Conservation (phyloP, 345 rosid genomes). For the Heritiera littoralis region DNA sequence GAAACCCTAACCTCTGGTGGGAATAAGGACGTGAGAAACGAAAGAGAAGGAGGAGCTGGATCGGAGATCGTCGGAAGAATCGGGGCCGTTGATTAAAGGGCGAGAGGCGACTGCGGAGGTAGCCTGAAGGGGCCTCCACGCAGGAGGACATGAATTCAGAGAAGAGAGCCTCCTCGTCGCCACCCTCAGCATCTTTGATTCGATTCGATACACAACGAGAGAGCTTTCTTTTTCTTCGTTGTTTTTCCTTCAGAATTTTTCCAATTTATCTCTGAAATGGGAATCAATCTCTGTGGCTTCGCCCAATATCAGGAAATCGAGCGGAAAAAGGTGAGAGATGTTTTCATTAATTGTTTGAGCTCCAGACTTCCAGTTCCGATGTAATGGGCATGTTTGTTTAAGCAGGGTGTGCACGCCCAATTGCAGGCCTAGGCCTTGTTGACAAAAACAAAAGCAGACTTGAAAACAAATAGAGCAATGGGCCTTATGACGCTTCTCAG, state of each 20-base stretch:
- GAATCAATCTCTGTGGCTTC: neutral
- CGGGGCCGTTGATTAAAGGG: conserved; percentile 30
- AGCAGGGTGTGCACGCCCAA: too few relatives aligned
- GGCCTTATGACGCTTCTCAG: too few relatives aligned
- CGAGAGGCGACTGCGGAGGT: conserved; percentile 24
- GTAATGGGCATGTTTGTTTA: too few relatives aligned
- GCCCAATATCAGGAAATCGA: neutral
- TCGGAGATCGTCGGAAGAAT: conserved; percentile 34
- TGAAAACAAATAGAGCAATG: too few relatives aligned
- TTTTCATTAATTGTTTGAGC: too few relatives aligned
- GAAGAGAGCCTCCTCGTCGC: conserved; percentile 51
- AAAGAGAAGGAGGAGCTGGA: conserved; percentile 17
- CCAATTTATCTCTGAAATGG: neutral
- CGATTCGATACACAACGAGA: neutral
- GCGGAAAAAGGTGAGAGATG: neutral
- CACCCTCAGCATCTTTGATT: conserved; percentile 46
- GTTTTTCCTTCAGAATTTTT: neutral
- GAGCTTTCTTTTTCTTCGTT: neutral
- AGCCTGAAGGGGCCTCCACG: conserved; percentile 40
- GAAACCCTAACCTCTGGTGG: conserved; percentile 48
- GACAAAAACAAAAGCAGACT: too few relatives aligned
- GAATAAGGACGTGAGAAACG: conserved; percentile 34
- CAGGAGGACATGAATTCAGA: conserved; percentile 32
- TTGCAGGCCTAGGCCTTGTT: too few relatives aligned
- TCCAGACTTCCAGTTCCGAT: too few relatives aligned